phyloP scores from a whole-genome alignment of 2,329 filamentous ascomycete genomes.

The Boeremia exigua region DNA sequence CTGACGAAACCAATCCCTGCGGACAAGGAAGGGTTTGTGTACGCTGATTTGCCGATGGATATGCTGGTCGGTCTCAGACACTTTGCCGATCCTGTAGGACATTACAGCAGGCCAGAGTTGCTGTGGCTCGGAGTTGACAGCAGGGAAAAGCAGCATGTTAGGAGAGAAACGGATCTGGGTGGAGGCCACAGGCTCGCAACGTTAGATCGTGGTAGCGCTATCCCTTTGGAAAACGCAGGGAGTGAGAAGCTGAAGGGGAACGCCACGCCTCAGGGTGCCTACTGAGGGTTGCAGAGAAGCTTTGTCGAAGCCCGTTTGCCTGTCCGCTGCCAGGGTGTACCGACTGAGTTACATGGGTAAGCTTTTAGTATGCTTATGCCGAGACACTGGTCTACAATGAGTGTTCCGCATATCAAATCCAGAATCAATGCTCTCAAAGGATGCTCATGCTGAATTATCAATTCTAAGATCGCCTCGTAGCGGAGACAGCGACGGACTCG shows the following conservation, averaged over 20 bases:
- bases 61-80: slow-evolving; percentile 50
- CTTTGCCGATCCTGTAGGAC: slow-evolving; percentile 56
- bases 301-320: too few species aligned
- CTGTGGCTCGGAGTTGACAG: slow-evolving; percentile 57
- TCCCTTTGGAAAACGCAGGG: not conserved
- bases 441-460: not conserved
- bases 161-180: slow-evolving; percentile 6
- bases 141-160: slow-evolving; percentile 38
- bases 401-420: too few species aligned
- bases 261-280: not conserved
- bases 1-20: slow-evolving; percentile 50
- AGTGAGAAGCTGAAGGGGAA: not conserved
- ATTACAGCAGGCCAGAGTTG: slow-evolving; percentile 60
- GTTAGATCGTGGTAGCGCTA: not conserved
- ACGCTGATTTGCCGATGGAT: slow-evolving; percentile 59
- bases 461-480: not conserved
- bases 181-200: not conserved
- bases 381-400: too few species aligned
- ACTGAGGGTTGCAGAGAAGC: not conserved
- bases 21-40: slow-evolving; percentile 57
- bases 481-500: slow-evolving; percentile 4
- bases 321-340: too few species aligned
- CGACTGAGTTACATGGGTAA: too few species aligned
- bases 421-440: too few species aligned
- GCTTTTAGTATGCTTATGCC: too few species aligned